phyloP scores from a whole-genome alignment of 2,329 filamentous ascomycete genomes.

The Cercospora sojina region DNA sequence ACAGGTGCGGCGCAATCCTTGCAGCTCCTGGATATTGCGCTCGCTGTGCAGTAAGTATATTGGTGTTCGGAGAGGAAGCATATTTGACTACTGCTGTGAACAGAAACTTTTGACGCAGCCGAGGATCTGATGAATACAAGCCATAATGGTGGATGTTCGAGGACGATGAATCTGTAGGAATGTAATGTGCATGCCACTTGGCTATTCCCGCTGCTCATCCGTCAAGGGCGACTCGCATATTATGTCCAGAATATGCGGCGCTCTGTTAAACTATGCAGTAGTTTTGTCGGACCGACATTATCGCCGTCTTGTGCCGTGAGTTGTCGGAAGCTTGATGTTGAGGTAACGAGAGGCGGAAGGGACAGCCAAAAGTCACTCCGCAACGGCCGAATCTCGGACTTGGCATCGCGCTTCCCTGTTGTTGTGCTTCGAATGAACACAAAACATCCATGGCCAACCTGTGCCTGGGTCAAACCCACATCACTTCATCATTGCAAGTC shows the following conservation, averaged over 20 bases:
- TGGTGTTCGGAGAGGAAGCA: neutral
- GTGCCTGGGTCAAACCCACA: neutral
- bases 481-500: neutral
- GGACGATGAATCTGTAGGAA: neutral
- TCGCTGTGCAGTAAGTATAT: neutral
- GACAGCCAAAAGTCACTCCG: neutral
- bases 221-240: neutral
- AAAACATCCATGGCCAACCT: neutral
- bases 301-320: neutral
- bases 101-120: neutral
- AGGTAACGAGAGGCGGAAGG: neutral
- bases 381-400: neutral
- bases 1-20: neutral
- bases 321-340: neutral
- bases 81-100: neutral
- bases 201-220: neutral
- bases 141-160: neutral
- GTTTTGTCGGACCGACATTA: neutral
- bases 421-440: neutral
- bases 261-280: neutral
- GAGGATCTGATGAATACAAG: neutral
- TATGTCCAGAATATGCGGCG: neutral
- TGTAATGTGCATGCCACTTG: neutral
- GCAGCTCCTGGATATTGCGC: neutral
- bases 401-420: neutral